Base-by-base conservation (phyloP, 148 eudicot species). In the Salicornia ramosissima region DNA sequence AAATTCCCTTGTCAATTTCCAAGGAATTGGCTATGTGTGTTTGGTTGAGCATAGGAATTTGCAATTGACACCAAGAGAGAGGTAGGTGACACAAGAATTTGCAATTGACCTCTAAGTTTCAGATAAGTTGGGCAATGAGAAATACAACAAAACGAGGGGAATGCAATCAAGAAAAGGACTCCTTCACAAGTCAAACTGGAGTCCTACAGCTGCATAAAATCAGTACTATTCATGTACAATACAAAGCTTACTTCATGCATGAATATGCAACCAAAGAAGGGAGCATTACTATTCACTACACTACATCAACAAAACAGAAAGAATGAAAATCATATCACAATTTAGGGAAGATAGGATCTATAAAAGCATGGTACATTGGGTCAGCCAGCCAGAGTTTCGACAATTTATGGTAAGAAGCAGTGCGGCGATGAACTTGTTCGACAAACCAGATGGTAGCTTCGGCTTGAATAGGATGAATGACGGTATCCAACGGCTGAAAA, bases 391-490 rank as follows among this genome's bases (percentile, higher is more conserved):
- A 89, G 5, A 87, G 86, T 30, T 75, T 76, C 40, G 84, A 85
- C 12, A 87, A 61, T 54, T 83, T 76, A 75, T 77, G 79, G 77
- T 76, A 79, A 57, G 93, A 89, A 1, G 85, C 74, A 40, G 88
- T 86, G 4, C 26, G 80, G 59, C 97, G 77, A 78, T 92, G 94
- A 72, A 77, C 85, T 75, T 92, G 94, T 84, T 88, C 91, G 3
- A 85, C 61, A 33, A 86, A 77, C 97, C 96, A 92, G 68, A 92
- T 71, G 57, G 67, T 83, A 7, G 83, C 74, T 80, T 92, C 97
- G 2, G 93, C 97, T 79, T 87, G 88, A 55, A 58, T 64, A 47
- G 97, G 97, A 74, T 88, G 93, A 72, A 92, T 66, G 19, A 85
- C 31, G 11, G 74, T 69, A 64, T 92, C 93, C 76, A 90, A 65